Percentiles rank a stretch among this genome's conserved stretches.
phyloP scores from a whole-genome alignment of 2,329 filamentous ascomycete species.

The Paecilomyces sp. region DNA sequence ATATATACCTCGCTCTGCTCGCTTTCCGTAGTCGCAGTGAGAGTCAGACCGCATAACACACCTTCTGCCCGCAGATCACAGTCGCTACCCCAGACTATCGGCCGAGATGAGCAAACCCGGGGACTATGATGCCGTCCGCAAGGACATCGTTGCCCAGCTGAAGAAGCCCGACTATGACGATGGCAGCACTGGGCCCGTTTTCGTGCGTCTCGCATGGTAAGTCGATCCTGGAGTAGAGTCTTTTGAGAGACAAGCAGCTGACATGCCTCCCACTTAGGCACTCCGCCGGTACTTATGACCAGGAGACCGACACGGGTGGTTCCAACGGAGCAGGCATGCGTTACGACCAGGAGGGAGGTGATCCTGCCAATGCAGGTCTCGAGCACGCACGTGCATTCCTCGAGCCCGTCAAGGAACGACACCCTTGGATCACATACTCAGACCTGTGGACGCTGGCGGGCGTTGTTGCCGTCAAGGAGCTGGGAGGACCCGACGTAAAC shows the following conservation, averaged over 20 bases:
- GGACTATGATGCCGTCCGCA: slow-evolving; percentile 44
- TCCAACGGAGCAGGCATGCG: slow-evolving; percentile 61
- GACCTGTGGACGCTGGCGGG: slow-evolving; percentile 60
- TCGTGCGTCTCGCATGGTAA: slow-evolving; percentile 57
- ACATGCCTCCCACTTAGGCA: slow-evolving; percentile 39
- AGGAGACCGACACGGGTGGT: slow-evolving; percentile 53
- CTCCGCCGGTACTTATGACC: slow-evolving; percentile 56
- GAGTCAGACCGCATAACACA: not conserved
- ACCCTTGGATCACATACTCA: slow-evolving; percentile 59
- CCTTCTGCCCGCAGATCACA: not conserved
- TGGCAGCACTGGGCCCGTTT: slow-evolving; percentile 56
- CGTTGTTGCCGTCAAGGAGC: slow-evolving; percentile 51
- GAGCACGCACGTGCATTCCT: slow-evolving; percentile 58
- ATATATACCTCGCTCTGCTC: not conserved
- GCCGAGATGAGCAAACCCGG: slow-evolving; percentile 29
- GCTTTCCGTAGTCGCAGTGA: not conserved
- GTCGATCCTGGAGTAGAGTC: slow-evolving; percentile 9
- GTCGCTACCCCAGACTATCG: slow-evolving; percentile 10
- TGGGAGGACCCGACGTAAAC: slow-evolving; percentile 52
- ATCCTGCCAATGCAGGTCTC: slow-evolving; percentile 58
- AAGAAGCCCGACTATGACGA: slow-evolving; percentile 59
- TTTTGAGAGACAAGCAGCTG: slow-evolving; percentile 1
- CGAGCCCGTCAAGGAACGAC: slow-evolving; percentile 52
- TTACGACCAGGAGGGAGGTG: slow-evolving; percentile 57
- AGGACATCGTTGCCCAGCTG: slow-evolving; percentile 48